These are phyloP conservation scores for Fusarium cicatricum DNA, from an alignment of 2,329 filamentous ascomycete species.

Conservation along the genomic window DNA sequence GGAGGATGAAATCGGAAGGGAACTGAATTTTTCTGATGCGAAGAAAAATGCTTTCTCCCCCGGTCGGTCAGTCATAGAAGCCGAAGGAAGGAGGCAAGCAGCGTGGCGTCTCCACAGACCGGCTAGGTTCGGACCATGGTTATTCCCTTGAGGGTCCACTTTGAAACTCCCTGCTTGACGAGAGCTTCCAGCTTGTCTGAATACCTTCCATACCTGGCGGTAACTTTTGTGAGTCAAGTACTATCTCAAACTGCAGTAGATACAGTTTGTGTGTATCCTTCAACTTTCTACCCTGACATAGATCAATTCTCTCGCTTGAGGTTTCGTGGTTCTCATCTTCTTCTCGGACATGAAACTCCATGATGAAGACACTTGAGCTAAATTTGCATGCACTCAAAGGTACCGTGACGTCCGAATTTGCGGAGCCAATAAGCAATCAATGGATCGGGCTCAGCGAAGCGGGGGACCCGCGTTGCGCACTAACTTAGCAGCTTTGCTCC, in stretches of 20 bases:
- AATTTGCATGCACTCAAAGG: neutral
- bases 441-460: conserved; percentile 19
- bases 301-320: neutral
- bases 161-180: conserved; percentile 24
- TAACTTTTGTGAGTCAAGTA: neutral
- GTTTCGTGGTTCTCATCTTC: neutral
- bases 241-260: no score
- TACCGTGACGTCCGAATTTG: conserved; percentile 10
- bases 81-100: conserved; percentile 53
- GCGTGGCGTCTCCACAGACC: conserved; percentile 38
- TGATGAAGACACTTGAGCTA: neutral
- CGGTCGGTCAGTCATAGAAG: conserved; percentile 50
- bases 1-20: conserved; percentile 42
- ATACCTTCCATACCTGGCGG: neutral
- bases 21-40: conserved; percentile 51
- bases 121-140: conserved; percentile 44
- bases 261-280: no score
- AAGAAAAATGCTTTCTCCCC: conserved; percentile 45
- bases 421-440: conserved; percentile 23
- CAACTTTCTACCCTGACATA: no score
- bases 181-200: conserved; percentile 8
- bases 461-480: conserved; percentile 15
- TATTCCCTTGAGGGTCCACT: conserved; percentile 36
- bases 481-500: neutral
- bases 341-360: neutral